A percentile compares a stretch with the other conserved stretches of the same genome.
phyloP scores from a whole-genome alignment of 306 rosid species.

The Sesbania bispinosa region DNA sequence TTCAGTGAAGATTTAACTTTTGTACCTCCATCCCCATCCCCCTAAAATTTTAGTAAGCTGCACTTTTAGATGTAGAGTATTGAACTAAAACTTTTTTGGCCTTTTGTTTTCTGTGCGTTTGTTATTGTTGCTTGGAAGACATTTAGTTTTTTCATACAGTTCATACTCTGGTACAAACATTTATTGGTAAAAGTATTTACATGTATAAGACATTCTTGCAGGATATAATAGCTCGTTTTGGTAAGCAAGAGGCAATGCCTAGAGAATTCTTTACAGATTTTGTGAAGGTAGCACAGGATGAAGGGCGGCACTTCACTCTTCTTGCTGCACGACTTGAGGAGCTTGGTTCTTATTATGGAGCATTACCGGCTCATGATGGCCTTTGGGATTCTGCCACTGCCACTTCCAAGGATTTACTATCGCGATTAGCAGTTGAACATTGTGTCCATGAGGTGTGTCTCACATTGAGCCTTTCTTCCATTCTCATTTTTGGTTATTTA shows the following conservation, averaged over 20 bases:
- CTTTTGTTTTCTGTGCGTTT: constrained; percentile 1
- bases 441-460: constrained; percentile 81
- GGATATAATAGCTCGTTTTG: constrained; percentile 90
- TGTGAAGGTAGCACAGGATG: constrained; percentile 86
- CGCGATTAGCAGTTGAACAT: constrained; percentile 82
- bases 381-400: constrained; percentile 87
- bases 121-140: background rate
- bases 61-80: background rate
- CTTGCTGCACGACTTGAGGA: constrained; percentile 68
- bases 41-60: background rate
- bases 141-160: background rate
- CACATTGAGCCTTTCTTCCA: background rate
- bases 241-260: constrained; percentile 83
- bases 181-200: background rate
- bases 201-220: constrained; percentile 20
- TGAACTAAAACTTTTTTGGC: background rate
- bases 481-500: constrained; percentile 2
- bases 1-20: background rate
- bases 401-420: constrained; percentile 68
- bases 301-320: constrained; percentile 80
- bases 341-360: constrained; percentile 78
- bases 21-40: background rate
- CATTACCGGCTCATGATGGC: constrained; percentile 79
- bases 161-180: background rate
- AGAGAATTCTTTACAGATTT: constrained; percentile 79